Evolutionary conservation across 139 green algal genomes (phyloP), one percentile per base, ranked within the genome.

Genomic region (Marvania coccoides): DNA sequence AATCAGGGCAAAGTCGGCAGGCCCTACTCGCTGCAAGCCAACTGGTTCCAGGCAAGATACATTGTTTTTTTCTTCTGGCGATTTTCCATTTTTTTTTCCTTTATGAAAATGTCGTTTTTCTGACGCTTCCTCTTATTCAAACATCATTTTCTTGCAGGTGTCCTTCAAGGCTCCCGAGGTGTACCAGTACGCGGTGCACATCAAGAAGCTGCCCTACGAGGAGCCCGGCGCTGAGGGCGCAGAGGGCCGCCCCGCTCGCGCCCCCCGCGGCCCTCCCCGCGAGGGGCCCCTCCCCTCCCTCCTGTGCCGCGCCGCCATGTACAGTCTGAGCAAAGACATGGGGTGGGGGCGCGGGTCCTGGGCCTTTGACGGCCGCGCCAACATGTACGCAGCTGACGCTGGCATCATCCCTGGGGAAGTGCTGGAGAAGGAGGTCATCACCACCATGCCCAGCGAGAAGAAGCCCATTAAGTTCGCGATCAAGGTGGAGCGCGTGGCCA

Each of bases 351-450:
- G 53, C 59, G 59, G 68, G 4, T 33, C 35, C 34, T 74, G 67
- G 67, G 67, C 67, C 19, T 74, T 74, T 45, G 67, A 74, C 13
- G 67, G 67, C 10, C 58, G 67, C 38, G 65, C 65, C 55, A 68
- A 69, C 67, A 74, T 74, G 67, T 74, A 74, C 34, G 15, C 45
- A 1, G 37, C 60, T 3, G 47, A 67, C 39, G 42, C 51, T 23
- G 2, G 60, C 34, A 48, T 74, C 47, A 45, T 74, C 34, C 58
- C 68, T 10, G 29, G 23, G 5, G 36, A 74, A 3, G 31, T 54
- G 24, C 7, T 74, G 13, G 4, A 19, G 23, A 19, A 30, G 30
- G 45, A 74, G 61, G 67, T 74, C 13, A 3, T 26, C 4, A 58
- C 60, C 4, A 24, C 65, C 29, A 39, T 68, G 39, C 55, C 60